phyloP scores from a whole-genome alignment of 257 asterid species.

The Capsicum chinense region DNA sequence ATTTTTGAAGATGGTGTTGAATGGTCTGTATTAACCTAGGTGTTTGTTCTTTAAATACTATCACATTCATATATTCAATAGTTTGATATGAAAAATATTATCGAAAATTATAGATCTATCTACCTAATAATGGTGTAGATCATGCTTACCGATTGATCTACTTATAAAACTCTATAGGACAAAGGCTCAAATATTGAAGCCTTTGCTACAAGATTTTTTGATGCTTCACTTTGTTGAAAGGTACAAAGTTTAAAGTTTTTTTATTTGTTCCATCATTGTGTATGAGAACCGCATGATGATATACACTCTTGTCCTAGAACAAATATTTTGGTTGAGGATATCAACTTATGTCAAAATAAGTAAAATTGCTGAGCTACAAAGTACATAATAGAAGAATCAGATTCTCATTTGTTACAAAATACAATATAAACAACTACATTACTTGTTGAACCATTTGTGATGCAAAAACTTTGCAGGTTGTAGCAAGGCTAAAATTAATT shows the following conservation, averaged over 20 bases:
- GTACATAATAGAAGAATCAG: background rate
- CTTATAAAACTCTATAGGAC: slow-evolving; percentile 41
- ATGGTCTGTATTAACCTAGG: background rate
- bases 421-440: background rate
- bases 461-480: slow-evolving; percentile 43
- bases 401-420: background rate
- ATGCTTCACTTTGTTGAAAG: slow-evolving; percentile 64
- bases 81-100: background rate
- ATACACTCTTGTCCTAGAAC: background rate
- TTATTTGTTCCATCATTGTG: background rate
- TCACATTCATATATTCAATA: background rate
- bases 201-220: slow-evolving; percentile 47
- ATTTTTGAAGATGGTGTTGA: background rate
- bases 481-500: slow-evolving; percentile 64
- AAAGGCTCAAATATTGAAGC: slow-evolving; percentile 58
- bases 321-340: slow-evolving; percentile 2
- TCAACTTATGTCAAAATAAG: background rate
- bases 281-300: background rate
- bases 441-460: background rate
- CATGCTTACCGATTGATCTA: background rate
- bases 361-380: background rate
- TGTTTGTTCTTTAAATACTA: background rate
- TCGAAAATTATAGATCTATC: background rate
- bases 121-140: background rate
- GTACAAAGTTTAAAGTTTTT: slow-evolving; percentile 35